Conservation (phyloP, 352 stramenopile species). For the Phytophthora pseudosyringae region DNA sequence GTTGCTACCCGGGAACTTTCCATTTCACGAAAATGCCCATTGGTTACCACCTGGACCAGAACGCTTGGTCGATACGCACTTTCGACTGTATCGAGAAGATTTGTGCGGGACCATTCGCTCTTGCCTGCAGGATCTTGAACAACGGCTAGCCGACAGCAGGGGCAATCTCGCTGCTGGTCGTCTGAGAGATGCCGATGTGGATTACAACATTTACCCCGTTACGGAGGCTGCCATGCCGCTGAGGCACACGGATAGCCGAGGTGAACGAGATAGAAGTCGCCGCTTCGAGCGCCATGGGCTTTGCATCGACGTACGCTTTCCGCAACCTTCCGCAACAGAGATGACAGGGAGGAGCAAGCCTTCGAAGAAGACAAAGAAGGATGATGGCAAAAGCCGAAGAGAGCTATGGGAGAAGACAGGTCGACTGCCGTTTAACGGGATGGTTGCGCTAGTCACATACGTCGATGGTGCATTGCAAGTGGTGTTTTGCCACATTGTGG, state of each 20-base stretch:
- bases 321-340: constrained; percentile 28
- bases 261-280: constrained; percentile 24
- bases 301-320: constrained; percentile 40
- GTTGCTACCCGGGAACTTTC: constrained; percentile 44
- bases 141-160: constrained; percentile 18
- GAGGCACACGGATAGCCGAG: constrained; percentile 34
- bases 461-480: constrained; percentile 20
- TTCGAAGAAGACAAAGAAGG: constrained; percentile 17
- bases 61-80: constrained; percentile 53
- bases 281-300: constrained; percentile 36
- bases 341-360: constrained; percentile 21
- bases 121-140: constrained; percentile 41
- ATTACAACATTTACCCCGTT: constrained; percentile 44
- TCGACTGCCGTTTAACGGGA: constrained; percentile 39
- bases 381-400: constrained; percentile 26
- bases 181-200: constrained; percentile 32
- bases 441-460: constrained; percentile 44
- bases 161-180: constrained; percentile 25
- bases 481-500: constrained; percentile 48
- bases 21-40: constrained; percentile 47
- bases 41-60: constrained; percentile 48
- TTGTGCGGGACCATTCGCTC: constrained; percentile 42
- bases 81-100: constrained; percentile 54
- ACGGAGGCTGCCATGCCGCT: constrained; percentile 22
- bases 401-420: constrained; percentile 45